Evolutionary conservation across 2,329 filamentous ascomycete species (phyloP), one percentile per base, ranked within the genome.

Genomic region (Fusarium anguioides): DNA sequence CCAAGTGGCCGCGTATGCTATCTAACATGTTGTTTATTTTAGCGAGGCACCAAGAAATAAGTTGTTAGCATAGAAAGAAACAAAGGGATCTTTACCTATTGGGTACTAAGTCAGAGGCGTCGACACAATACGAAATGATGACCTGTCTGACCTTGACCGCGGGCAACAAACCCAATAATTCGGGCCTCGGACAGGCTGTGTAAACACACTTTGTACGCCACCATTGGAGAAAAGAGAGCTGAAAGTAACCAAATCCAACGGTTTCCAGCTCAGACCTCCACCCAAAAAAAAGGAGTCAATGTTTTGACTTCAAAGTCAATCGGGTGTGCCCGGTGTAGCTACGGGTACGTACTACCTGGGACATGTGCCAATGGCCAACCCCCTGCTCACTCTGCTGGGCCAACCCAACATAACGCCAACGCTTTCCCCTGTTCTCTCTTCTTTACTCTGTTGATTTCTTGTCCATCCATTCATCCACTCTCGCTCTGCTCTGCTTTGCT

Each of bases 321-420:
- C 37, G 31, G 23, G 31, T 55, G 26, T 35, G 60, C 58, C 37
- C 27, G 23, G 31, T 55, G 26, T 35, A 41, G 31, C n/a, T 12
- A 26, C 10, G 15, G n/a, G 44, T 68, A 68, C 60, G 50, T 68
- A 68, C 58, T 10, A 29, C 27, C 29, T 12, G 14, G 27, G 27
- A 12, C 27, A 29, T 29, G 27, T 29, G 27, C 21, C 33, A 27
- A 58, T 39, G 23, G 29, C 51, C 57, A 65, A 55, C 49, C 60
- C 53, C 65, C 33, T 57, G 59, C 40, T 60, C 39, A 17, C 42
- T 33, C 55, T 69, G 55, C 65, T 69, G 65, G 60, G 65, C 65
- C 65, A 69, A 69, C 51, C 60, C 39, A 56, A 45, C 60, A 65
- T 64, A 56, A 68, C 65, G 42, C 65, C 65, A 65, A 50, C 65